Percentiles rank a stretch among this genome's conserved stretches.
Evolutionary conservation across 495 filamentous ascomycete genomes (phyloP).

Genomic region (Aspergillus saccharolyticus): DNA sequence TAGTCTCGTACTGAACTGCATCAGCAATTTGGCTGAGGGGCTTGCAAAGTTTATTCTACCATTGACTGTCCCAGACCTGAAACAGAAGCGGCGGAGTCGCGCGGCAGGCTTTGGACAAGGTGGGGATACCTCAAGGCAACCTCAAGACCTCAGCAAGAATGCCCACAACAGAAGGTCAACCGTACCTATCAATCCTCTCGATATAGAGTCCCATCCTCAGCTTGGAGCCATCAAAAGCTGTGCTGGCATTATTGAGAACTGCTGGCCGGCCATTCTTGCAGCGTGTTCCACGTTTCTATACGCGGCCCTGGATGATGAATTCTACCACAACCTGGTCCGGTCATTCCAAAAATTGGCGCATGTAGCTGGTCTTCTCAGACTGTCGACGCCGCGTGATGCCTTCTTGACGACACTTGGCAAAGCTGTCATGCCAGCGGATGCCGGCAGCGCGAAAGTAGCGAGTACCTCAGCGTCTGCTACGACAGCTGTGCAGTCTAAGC

Average conservation of each 20-base stretch:
- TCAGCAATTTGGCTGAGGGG: conserved; percentile 82
- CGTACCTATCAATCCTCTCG: conserved; percentile 75
- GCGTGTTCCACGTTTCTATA: conserved; percentile 92
- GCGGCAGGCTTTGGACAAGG: conserved; percentile 30
- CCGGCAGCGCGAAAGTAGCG: conserved; percentile 40
- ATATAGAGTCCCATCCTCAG: conserved; percentile 63
- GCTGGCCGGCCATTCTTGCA: conserved; percentile 93
- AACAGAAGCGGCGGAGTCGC: conserved; percentile 50
- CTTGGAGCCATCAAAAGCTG: conserved; percentile 66
- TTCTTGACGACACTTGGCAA: conserved; percentile 93
- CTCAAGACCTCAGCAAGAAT: conserved; percentile 37
- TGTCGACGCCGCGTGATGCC: conserved; percentile 84
- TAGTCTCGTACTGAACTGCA: conserved; percentile 79
- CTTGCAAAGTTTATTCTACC: conserved; percentile 90
- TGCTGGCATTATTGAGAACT: conserved; percentile 77
- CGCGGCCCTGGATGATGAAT: conserved; percentile 87
- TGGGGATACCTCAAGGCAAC: conserved; percentile 34
- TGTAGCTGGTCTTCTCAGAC: conserved; percentile 80
- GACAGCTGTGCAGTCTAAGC: conserved; percentile 20
- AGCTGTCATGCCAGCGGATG: conserved; percentile 76
- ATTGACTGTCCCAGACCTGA: conserved; percentile 65
- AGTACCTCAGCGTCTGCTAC: conserved; percentile 33
- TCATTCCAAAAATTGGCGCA: conserved; percentile 95
- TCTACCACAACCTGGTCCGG: conserved; percentile 87
- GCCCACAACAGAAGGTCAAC: conserved; percentile 47